Evolutionary conservation across 345 rosid species (phyloP), one percentile per base, ranked within the genome.

Genomic region (Eucalyptus tenuipes): DNA sequence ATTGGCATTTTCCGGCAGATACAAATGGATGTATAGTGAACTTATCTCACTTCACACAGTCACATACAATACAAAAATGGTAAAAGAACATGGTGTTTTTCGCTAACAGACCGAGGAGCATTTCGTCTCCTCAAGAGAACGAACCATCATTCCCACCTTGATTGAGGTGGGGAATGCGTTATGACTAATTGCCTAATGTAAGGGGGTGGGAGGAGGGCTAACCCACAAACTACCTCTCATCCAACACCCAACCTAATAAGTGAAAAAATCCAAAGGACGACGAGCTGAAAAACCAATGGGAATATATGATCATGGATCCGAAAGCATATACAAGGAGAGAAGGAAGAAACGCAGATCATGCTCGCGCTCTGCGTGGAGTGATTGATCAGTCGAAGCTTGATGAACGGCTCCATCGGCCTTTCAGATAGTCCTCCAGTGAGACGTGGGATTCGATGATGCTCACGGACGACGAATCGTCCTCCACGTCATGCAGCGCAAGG

Each of bases 361-460:
- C 86, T 68, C 57, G 80, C 15, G 87, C 59, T 50, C 37, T 89
- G 85, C 27, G 53, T 88, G 68, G 71, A 68, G 37, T 22, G 71
- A 29, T 57, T 10, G 22, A 91, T 91, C 89, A 96, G 94, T 97
- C 99, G 14, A 97, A 95, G 95, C 99, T 97, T 12, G 99, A 95
- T 20, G 98, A 94, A 81, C 97, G 95, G 92, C 99, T 97, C 92
- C 98, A 96, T 91, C 99, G 93, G 88, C 98, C 99, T 91, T 92
- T 94, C 37, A 98, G 91, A 90, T 98, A 98, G 90, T 96, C 98
- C 91, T 97, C 99, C 66, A 96, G 86, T 27, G 98, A 95, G 66
- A 97, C 86, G 16, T 93, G 88, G 86, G 94, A 98, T 86, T 95
- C 99, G 2, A 92, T 87, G 94, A 95, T 93, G 92, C 97, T 96